Percentiles rank a stretch among this genome's conserved stretches.
Conservation (phyloP, 139 green algal genomes). For the Raphidocelis subcapitata region DNA sequence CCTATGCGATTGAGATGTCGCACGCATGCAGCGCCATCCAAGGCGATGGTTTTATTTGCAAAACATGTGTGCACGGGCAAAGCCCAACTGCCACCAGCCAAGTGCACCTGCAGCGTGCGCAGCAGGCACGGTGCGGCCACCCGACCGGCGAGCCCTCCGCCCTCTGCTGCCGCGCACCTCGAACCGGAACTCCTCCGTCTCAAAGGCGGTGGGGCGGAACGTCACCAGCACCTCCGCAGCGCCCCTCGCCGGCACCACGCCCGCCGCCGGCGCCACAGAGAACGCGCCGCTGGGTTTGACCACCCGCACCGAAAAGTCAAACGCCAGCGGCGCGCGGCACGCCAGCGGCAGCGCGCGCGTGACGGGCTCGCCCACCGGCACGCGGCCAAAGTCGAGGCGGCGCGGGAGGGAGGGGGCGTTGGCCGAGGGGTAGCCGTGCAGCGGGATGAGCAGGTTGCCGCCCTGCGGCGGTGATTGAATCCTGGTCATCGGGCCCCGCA, state of each 20-base stretch:
- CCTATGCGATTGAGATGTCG: not conserved
- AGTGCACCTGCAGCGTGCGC: slow-evolving; percentile 13
- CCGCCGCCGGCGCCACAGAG: slow-evolving; percentile 1
- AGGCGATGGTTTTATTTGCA: not conserved
- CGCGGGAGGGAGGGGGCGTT: slow-evolving; percentile 5
- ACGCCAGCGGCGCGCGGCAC: slow-evolving; percentile 7
- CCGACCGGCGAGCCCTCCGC: too few species aligned
- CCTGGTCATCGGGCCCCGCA: not conserved
- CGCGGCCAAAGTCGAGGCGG: slow-evolving; percentile 16
- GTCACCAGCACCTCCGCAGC: slow-evolving; percentile 1
- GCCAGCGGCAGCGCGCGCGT: slow-evolving; percentile 9
- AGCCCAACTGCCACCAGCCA: not conserved
- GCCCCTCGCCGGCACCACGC: slow-evolving; percentile 13
- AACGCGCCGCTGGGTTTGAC: slow-evolving; percentile 17
- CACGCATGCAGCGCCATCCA: not conserved
- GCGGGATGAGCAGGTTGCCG: slow-evolving; percentile 22
- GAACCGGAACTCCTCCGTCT: slow-evolving; percentile 13
- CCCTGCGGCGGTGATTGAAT: not conserved
- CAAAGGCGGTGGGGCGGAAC: not conserved
- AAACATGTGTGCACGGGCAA: not conserved
- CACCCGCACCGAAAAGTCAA: slow-evolving; percentile 5
- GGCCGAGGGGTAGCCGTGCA: slow-evolving; percentile 18
- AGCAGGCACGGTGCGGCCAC: too few species aligned
- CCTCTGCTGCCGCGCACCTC: too few species aligned
- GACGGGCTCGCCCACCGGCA: slow-evolving; percentile 9